These are phyloP conservation scores for Tetradesmus lagerheimii DNA, from an alignment of 139 green algal genomes.

Conservation along the genomic window DNA sequence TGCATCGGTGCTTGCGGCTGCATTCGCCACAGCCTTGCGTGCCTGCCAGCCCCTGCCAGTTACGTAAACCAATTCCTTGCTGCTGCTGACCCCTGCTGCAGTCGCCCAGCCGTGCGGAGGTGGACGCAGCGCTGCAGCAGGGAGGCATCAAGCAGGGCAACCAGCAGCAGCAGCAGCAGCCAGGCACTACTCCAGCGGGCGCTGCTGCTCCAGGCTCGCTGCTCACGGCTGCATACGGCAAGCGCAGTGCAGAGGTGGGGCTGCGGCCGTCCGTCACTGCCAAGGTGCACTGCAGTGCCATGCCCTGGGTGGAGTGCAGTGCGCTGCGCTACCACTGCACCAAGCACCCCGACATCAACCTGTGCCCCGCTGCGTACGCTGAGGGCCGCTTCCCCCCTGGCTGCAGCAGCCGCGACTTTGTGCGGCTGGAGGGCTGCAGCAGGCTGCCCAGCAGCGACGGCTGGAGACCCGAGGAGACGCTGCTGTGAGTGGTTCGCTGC, in stretches of 20 bases:
- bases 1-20: no score
- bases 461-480: constrained; percentile 66
- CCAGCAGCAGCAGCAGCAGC: not conserved
- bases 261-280: constrained; percentile 11
- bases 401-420: constrained; percentile 86
- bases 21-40: no score
- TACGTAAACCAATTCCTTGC: not conserved
- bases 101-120: constrained; percentile 4
- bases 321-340: constrained; percentile 90
- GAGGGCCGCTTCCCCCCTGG: constrained; percentile 85
- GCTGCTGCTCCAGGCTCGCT: not conserved
- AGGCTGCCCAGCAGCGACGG: constrained; percentile 15
- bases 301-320: constrained; percentile 87
- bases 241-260: not conserved
- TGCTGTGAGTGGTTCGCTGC: constrained; percentile 51
- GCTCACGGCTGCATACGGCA: not conserved
- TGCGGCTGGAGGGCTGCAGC: constrained; percentile 68
- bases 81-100: not conserved
- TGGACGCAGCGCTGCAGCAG: not conserved
- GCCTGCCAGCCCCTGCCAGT: not conserved
- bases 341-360: constrained; percentile 77
- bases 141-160: not conserved
- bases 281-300: constrained; percentile 77
- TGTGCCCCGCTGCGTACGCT: constrained; percentile 74
- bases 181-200: not conserved